These are phyloP conservation scores for Phyllosticta citribraziliensis DNA, from an alignment of 2,329 filamentous ascomycete species.

Conservation along the genomic window DNA sequence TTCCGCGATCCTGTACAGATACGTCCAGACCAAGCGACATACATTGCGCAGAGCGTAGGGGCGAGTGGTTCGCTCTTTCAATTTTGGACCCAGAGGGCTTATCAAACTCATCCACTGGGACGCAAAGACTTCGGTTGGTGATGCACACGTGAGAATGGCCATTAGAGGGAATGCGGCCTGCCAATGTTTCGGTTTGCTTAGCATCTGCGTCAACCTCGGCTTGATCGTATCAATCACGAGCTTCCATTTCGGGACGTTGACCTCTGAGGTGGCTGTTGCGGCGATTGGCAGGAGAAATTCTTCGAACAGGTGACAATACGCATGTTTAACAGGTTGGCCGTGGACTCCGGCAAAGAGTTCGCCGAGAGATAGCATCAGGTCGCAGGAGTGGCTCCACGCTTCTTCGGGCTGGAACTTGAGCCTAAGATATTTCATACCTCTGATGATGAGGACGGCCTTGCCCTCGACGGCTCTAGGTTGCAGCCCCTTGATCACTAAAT, in stretches of 20 bases:
- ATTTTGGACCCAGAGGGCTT: slow-evolving; percentile 63
- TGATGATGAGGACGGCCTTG: slow-evolving; percentile 76
- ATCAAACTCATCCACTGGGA: slow-evolving; percentile 81
- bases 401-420: slow-evolving; percentile 64
- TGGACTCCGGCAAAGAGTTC: slow-evolving; percentile 77
- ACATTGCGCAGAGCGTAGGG: slow-evolving; percentile 79
- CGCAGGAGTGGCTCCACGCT: slow-evolving; percentile 76
- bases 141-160: slow-evolving; percentile 78
- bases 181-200: slow-evolving; percentile 91
- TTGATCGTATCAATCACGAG: slow-evolving; percentile 73
- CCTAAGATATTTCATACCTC: slow-evolving; percentile 83
- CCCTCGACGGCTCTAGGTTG: slow-evolving; percentile 61
- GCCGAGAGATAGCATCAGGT: slow-evolving; percentile 74
- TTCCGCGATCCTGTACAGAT: slow-evolving; percentile 72
- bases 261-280: slow-evolving; percentile 65
- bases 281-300: slow-evolving; percentile 80
- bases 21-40: slow-evolving; percentile 87
- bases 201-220: slow-evolving; percentile 70
- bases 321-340: slow-evolving; percentile 81
- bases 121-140: slow-evolving; percentile 71
- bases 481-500: slow-evolving; percentile 61
- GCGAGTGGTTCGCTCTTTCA: slow-evolving; percentile 74
- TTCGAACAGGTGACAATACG: slow-evolving; percentile 87
- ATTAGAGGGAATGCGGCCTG: slow-evolving; percentile 77
- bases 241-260: slow-evolving; percentile 75